Percentiles rank a stretch among this genome's conserved stretches.
These are phyloP conservation scores for Cyclotella distinguenda DNA, from an alignment of 108 stramenopile species.

Conservation along the genomic window DNA sequence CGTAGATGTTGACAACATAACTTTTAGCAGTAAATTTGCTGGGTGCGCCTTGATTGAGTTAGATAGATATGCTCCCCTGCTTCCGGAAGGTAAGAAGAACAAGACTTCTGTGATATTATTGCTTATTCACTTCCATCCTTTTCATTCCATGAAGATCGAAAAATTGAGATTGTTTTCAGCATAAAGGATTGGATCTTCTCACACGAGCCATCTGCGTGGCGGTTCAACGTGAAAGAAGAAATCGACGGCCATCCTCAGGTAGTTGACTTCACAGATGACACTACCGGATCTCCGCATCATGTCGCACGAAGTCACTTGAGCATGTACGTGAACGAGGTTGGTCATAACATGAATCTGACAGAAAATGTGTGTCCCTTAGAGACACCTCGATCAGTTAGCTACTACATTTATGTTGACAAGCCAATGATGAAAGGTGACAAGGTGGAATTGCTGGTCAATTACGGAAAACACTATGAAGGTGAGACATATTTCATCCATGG, in stretches of 20 bases:
- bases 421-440: slow-evolving; percentile 36
- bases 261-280: slow-evolving; percentile 44
- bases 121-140: background rate
- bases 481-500: background rate
- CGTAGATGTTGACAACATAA: slow-evolving; percentile 29
- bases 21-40: slow-evolving; percentile 40
- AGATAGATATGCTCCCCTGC: slow-evolving; percentile 38
- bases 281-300: slow-evolving; percentile 34
- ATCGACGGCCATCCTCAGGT: slow-evolving; percentile 30
- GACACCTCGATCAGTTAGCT: slow-evolving; percentile 31
- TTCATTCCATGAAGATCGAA: slow-evolving; percentile 22
- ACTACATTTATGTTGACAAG: slow-evolving; percentile 23
- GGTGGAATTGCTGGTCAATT: slow-evolving; percentile 43
- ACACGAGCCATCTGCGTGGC: slow-evolving; percentile 39
- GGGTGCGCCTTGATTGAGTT: slow-evolving; percentile 43
- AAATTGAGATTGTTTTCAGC: slow-evolving; percentile 31
- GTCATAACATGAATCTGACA: slow-evolving; percentile 20
- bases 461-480: slow-evolving; percentile 34
- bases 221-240: slow-evolving; percentile 38
- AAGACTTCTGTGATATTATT: background rate
- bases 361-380: slow-evolving; percentile 30
- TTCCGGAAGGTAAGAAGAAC: slow-evolving; percentile 22
- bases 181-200: slow-evolving; percentile 47
- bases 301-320: slow-evolving; percentile 19
- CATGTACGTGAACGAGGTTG: slow-evolving; percentile 52